Evolutionary conservation across 2,329 filamentous ascomycete species (phyloP), one percentile per base, ranked within the genome.

Genomic region (Fusarium coicis): DNA sequence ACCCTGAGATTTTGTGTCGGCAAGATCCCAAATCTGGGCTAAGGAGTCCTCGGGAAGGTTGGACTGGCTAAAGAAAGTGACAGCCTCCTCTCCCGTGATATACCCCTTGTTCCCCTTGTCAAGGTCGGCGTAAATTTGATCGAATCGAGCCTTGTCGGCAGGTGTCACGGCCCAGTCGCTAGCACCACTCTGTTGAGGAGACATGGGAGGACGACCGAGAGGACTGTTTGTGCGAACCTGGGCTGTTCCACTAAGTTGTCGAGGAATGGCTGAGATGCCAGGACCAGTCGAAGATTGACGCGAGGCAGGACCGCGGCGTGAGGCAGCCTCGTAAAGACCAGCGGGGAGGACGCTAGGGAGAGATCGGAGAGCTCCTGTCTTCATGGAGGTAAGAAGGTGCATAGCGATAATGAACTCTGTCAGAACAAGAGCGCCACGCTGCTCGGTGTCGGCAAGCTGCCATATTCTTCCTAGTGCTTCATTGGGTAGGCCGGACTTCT

Each of bases 331-430:
- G 79, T 97, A 97, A 10, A 99, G 86, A 16, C 92, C 93, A 18
- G 93, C 91, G 10, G 96, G 96, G 5, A 99, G 88, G 32, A 93
- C 90, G 68, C 86, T 92, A 4, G 96, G 96, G 63, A 98, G 87
- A 26, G 89, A 91, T 72, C 94, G 91, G 81, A 99, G 88, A 36
- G 91, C 87, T 28, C 95, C 93, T 18, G 91, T 93, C 86, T 97
- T 97, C 84, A 94, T 94, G 18, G 95, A 97, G 19, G 94, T 96
- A 70, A 99, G 87, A 68, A 99, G 86, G 82, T 99, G 96, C 96
- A 99, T 99, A 50, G 96, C 96, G 79, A 99, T 97, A 79, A 97
- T 93, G 81, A 99, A 99, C 78, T 98, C 96, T 19, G 95, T 96
- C 76, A 92, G 88, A 65, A 95, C 93, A 40, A 99, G 87, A 37